A percentile compares a stretch with the other conserved stretches of the same genome.
These are phyloP conservation scores for Garcileccinum viscosum DNA, from an alignment of 1,284 basidiomycete genomes.

Conservation along the genomic window DNA sequence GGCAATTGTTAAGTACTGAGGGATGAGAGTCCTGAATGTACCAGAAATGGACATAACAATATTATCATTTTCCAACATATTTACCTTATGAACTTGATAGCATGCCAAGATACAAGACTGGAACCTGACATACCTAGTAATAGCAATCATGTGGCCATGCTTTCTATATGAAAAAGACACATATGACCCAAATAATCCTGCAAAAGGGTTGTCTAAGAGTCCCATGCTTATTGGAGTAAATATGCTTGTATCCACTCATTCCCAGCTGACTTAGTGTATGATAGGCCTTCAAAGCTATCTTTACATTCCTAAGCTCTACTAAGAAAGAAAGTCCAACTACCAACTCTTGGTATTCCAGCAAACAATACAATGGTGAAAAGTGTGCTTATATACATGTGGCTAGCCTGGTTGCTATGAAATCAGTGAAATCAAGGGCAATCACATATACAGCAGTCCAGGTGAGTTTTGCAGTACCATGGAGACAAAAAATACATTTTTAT, in stretches of 20 bases:
- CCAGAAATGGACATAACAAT: too few relatives aligned
- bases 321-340: neutral
- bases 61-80: neutral
- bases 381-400: constrained; percentile 8
- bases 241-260: neutral
- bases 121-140: neutral
- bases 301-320: constrained; percentile 16
- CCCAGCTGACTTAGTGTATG: neutral
- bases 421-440: constrained; percentile 12
- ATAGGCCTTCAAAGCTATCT: constrained; percentile 18
- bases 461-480: neutral
- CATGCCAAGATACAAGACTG: neutral
- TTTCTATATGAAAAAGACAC: neutral
- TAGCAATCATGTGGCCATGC: neutral
- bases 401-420: constrained; percentile 4
- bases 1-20: too few relatives aligned
- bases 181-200: neutral
- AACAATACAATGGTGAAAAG: neutral
- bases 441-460: constrained; percentile 22
- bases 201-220: neutral
- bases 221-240: neutral
- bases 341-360: neutral
- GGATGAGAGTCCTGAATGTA: too few relatives aligned
- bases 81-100: neutral
- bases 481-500: neutral